Evolutionary conservation across 768 basidiomycete genomes (phyloP), one percentile per base, ranked within the genome.

Genomic region (Lanmaoa pseudosensibilis): DNA sequence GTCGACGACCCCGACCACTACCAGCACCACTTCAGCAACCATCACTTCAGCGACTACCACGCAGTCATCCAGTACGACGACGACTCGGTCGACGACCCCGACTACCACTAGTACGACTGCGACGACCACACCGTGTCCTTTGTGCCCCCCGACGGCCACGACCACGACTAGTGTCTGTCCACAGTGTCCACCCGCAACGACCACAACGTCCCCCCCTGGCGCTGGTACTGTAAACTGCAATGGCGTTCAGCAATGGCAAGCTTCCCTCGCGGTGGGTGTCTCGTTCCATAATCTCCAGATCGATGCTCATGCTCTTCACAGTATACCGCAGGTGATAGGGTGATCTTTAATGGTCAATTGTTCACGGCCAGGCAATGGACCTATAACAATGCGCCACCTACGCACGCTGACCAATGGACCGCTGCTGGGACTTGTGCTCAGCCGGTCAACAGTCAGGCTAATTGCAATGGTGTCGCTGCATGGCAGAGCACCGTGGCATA

Each of bases 331-430:
- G 71, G 69, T 2, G 19, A 60, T 0, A 39, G 46, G 36, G 71
- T 48, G 5, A 69, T 73, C 6, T 73, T 45, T 15, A 58, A 61
- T 13, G 43, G 49, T 2, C 60, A 65, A 1, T 7, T 73, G 34
- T 70, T 18, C 34, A 65, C 60, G 3, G 69, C 69, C 15, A 62
- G 4, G 7, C 71, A 70, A 10, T 70, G 69, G 71, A 63, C 60
- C 0, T 70, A 51, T 3, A 54, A 71, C 45, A 71, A 60, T 1
- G 49, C 50, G 0, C 71, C 69, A 0, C 39, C 51, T 1, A 1
- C 45, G 0, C 61, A 60, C 15, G 7, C 56, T 7, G 70, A 60
- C 4, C 61, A 63, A 13, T 72, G 69, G 70, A 21, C 19, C 0
- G 1, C 33, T 1, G 40, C 4, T 9, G 61, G 61, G 0, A 25